phyloP scores from a whole-genome alignment of 768 basidiomycete genomes.

The Kwoniella newhampshirensis region DNA sequence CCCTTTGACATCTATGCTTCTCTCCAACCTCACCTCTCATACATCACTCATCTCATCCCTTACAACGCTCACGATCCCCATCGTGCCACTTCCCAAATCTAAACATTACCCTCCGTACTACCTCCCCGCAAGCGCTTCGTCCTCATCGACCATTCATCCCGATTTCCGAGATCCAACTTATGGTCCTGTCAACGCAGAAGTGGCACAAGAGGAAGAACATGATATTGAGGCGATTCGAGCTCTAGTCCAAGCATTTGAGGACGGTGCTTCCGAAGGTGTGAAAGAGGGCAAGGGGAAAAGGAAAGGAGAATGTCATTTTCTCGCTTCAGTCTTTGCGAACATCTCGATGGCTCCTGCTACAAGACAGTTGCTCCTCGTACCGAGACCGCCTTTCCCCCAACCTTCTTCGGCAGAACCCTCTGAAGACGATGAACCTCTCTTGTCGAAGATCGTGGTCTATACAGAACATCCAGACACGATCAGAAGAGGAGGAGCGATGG shows the following conservation, averaged over 20 bases:
- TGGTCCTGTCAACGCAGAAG: constrained; percentile 31
- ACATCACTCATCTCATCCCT: constrained; percentile 66
- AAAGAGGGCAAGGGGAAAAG: constrained; percentile 58
- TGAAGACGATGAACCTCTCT: constrained; percentile 67
- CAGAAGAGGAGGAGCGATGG: constrained; percentile 79
- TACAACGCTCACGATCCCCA: constrained; percentile 65
- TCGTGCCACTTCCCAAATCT: constrained; percentile 54
- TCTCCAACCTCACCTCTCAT: constrained; percentile 87
- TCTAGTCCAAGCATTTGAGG: constrained; percentile 84
- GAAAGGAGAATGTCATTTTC: constrained; percentile 83
- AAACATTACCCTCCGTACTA: constrained; percentile 60
- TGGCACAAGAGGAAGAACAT: constrained; percentile 46
- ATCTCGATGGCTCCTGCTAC: constrained; percentile 71
- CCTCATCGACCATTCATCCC: constrained; percentile 72
- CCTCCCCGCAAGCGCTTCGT: constrained; percentile 73
- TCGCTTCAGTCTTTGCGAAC: constrained; percentile 93
- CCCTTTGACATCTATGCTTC: constrained; percentile 92
- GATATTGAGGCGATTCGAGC: constrained; percentile 70
- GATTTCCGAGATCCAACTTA: constrained; percentile 62
- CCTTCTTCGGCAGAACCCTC: constrained; percentile 44
- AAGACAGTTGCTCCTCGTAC: constrained; percentile 74
- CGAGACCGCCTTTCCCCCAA: constrained; percentile 61
- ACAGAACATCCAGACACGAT: constrained; percentile 87
- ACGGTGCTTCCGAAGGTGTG: constrained; percentile 64
- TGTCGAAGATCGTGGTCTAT: constrained; percentile 77